Evolutionary conservation across 768 basidiomycete genomes (phyloP), one percentile per base, ranked within the genome.

Genomic region (Boletus sp.): DNA sequence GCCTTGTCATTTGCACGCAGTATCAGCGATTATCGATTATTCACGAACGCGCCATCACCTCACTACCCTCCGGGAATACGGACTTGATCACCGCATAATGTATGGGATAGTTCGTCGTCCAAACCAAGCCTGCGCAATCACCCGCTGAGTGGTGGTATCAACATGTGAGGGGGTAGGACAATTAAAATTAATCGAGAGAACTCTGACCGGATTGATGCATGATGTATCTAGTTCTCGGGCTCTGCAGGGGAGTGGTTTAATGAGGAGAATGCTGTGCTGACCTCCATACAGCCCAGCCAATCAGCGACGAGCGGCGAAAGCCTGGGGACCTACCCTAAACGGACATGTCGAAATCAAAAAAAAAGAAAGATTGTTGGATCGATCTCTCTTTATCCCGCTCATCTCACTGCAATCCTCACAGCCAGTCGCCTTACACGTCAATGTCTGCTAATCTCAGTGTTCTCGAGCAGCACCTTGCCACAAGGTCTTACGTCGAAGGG

Each of bases 401-500:
- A 64, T 65, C 56, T 64, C 54, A 37, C 41, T 37, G 34, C 37
- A 50, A 21, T 37, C 44, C 29, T 47, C 47, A 40, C 51, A 40
- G 50, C 54, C 44, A 17, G 44, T 49, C 46, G 33, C 19, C 35
- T 48, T 54, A 56, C 42, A 65, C 56, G 48, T 61, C 53, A 68
- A 64, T 89, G 88, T 81, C 88, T 64, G 77, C 75, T 61, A 76
- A 90, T 72, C 78, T 90, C 61, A 59, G 69, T 29, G 83, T 87
- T 61, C 87, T 98, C 68, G 90, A 98, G 70, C 70, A 85, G 54
- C 91, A 95, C 81, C 90, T 99, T 65, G 71, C 85, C 53, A 82
- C 87, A 66, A 81, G 90, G 70, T 92, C 92, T 55, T 96, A 96
- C 72, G 79, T 96, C 47, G 90, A 94, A 70, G 93, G 93, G 93